Evolutionary conservation across 2,329 filamentous ascomycete species (phyloP).

Genomic region (Alternaria solani): DNA sequence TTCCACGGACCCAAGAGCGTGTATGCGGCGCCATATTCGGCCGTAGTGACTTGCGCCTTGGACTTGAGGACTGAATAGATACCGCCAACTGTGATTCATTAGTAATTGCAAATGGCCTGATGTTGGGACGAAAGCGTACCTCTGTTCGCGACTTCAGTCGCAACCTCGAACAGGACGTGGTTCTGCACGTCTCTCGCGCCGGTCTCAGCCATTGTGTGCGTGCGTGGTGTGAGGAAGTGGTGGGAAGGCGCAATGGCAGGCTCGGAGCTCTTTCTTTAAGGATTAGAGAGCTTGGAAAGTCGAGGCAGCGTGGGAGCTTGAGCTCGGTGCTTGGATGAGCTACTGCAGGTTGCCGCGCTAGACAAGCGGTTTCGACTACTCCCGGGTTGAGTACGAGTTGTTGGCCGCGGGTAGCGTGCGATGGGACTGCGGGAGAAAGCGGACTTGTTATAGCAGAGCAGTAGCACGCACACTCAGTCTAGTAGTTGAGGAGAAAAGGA

Average conservation of each 20-base stretch:
- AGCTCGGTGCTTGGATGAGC: constrained; percentile 34
- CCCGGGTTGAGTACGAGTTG: constrained; percentile 24
- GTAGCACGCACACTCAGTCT: constrained; percentile 8
- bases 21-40: constrained; percentile 98
- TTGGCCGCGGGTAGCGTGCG: constrained; percentile 30
- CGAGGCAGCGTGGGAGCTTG: constrained; percentile 30
- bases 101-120: constrained; percentile 15
- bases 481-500: not conserved
- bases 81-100: constrained; percentile 76
- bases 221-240: constrained; percentile 11
- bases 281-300: constrained; percentile 27
- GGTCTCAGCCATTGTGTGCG: constrained; percentile 40
- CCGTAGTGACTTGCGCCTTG: constrained; percentile 95
- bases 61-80: constrained; percentile 99
- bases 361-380: constrained; percentile 35
- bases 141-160: constrained; percentile 96
- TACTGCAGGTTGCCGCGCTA: constrained; percentile 41
- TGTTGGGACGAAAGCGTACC: constrained; percentile 61
- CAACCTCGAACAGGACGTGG: constrained; percentile 95
- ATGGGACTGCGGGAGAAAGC: constrained; percentile 20
- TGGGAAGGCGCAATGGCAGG: constrained; percentile 20
- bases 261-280: constrained; percentile 17
- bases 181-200: constrained; percentile 79
- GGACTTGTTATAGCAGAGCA: constrained; percentile 18
- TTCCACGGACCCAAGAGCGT: constrained; percentile 95